Conservation (phyloP, 768 basidiomycete genomes). For the Cantharellus anzutake region DNA sequence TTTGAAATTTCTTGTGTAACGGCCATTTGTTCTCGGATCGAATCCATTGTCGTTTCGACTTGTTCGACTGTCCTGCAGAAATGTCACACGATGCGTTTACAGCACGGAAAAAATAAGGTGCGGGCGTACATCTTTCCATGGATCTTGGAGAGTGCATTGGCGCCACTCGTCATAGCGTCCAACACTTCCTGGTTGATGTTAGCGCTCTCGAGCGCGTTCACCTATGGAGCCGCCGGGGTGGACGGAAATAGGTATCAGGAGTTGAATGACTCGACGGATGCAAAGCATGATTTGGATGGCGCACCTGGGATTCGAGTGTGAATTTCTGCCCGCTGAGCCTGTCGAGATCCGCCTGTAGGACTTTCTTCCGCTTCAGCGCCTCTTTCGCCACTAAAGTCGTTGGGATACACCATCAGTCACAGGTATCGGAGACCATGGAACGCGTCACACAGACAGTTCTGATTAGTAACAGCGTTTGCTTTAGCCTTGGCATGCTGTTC, state of each 20-base stretch:
- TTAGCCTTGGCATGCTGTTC: constrained; percentile 84
- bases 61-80: constrained; percentile 56
- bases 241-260: too few relatives aligned
- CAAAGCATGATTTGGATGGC: not conserved
- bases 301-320: constrained; percentile 76
- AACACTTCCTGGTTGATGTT: constrained; percentile 97
- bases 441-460: constrained; percentile 47
- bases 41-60: constrained; percentile 78
- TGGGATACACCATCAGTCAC: not conserved
- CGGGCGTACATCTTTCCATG: constrained; percentile 65
- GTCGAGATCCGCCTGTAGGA: constrained; percentile 71
- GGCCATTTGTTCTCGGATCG: constrained; percentile 78
- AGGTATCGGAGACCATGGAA: not conserved
- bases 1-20: constrained; percentile 85
- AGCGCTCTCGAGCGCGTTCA: constrained; percentile 91
- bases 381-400: constrained; percentile 49
- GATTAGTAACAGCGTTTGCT: constrained; percentile 85
- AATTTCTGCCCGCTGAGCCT: constrained; percentile 66
- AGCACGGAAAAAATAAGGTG: not conserved
- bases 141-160: constrained; percentile 73
- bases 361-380: constrained; percentile 87
- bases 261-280: too few relatives aligned
- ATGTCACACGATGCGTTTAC: not conserved
- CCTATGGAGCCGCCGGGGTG: constrained; percentile 16
- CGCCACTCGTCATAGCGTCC: constrained; percentile 90